Percentiles rank a stretch among this genome's conserved stretches.
phyloP scores from a whole-genome alignment of 2,329 filamentous ascomycete genomes.

The Ceratocystis lukuohia region DNA sequence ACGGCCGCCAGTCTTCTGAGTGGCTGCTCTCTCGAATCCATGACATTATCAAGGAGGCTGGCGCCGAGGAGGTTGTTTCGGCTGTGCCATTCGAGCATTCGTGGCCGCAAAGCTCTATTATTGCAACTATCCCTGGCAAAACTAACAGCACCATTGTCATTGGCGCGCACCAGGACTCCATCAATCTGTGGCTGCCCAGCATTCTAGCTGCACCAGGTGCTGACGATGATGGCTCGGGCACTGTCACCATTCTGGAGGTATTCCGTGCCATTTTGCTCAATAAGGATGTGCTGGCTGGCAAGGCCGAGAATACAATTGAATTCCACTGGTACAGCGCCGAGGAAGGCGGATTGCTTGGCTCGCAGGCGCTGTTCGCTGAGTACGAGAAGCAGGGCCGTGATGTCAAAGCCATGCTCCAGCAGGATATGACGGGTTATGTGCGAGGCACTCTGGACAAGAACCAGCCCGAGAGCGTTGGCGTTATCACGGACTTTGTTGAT shows the following conservation, averaged over 20 bases:
- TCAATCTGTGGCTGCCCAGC: conserved; percentile 80
- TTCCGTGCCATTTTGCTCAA: conserved; percentile 67
- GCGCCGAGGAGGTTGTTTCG: conserved; percentile 51
- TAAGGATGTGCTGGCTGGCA: conserved; percentile 54
- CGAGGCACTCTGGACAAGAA: conserved; percentile 72
- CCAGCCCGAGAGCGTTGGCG: conserved; percentile 70
- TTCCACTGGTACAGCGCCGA: conserved; percentile 96
- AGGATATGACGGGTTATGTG: conserved; percentile 92
- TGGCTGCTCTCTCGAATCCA: conserved; percentile 73
- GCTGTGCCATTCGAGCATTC: conserved; percentile 65
- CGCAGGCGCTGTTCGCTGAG: conserved; percentile 72
- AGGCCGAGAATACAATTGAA: conserved; percentile 74
- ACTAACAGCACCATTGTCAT: conserved; percentile 74
- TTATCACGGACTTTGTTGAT: conserved; percentile 88
- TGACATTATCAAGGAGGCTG: conserved; percentile 55
- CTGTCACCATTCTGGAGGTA: conserved; percentile 87
- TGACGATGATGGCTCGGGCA: conserved; percentile 89
- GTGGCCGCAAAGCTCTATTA: conserved; percentile 84
- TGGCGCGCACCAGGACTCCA: conserved; percentile 87
- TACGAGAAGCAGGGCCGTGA: conserved; percentile 63
- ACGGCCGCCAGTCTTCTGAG: conserved; percentile 69
- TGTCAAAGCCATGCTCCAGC: conserved; percentile 93
- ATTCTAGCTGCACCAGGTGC: conserved; percentile 77
- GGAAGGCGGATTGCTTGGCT: conserved; percentile 75
- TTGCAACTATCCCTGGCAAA: conserved; percentile 79